phyloP scores from a whole-genome alignment of 2,329 filamentous ascomycete genomes.

The Fusarium clavum region DNA sequence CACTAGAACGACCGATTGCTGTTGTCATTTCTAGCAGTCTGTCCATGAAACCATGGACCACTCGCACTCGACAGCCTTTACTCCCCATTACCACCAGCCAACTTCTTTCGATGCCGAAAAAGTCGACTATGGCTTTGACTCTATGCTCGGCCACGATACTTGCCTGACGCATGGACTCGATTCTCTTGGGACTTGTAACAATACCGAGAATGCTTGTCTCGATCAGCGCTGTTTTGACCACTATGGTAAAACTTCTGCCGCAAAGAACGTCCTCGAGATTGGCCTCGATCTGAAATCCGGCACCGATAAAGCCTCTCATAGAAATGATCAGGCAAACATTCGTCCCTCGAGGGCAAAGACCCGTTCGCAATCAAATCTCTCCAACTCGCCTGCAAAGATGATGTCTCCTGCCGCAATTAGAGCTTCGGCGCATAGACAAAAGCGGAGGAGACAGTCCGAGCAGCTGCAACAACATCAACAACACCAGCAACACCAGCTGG shows the following conservation, averaged over 20 bases:
- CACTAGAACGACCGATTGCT: conserved; percentile 11
- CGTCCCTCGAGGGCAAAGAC: conserved; percentile 21
- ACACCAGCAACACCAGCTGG: conserved; percentile 17
- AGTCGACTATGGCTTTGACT: conserved; percentile 50
- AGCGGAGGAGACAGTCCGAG: conserved; percentile 32
- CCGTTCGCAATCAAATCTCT: conserved; percentile 24
- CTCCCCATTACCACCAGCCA: conserved; percentile 36
- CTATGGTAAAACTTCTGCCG: conserved; percentile 35
- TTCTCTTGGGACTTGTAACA: conserved; percentile 45
- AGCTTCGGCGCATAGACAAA: conserved; percentile 33
- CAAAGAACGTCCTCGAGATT: conserved; percentile 26
- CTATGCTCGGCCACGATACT: conserved; percentile 43
- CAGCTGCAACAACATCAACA: conserved; percentile 17
- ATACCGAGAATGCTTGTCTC: conserved; percentile 51
- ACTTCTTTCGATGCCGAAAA: conserved; percentile 40
- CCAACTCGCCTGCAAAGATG: conserved; percentile 24
- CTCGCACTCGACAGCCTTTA: conserved; percentile 39
- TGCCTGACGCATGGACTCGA: conserved; percentile 45
- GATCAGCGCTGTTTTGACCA: conserved; percentile 46
- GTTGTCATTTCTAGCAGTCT: conserved; percentile 5
- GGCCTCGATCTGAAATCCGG: conserved; percentile 33
- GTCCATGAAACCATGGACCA: conserved; percentile 37
- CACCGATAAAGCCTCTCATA: background rate
- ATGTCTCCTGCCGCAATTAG: conserved; percentile 17
- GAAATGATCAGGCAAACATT: conserved; percentile 13